Percentiles rank a stretch among this genome's conserved stretches.
Conservation (phyloP, 345 rosid species). For the Populus pruinosa region DNA sequence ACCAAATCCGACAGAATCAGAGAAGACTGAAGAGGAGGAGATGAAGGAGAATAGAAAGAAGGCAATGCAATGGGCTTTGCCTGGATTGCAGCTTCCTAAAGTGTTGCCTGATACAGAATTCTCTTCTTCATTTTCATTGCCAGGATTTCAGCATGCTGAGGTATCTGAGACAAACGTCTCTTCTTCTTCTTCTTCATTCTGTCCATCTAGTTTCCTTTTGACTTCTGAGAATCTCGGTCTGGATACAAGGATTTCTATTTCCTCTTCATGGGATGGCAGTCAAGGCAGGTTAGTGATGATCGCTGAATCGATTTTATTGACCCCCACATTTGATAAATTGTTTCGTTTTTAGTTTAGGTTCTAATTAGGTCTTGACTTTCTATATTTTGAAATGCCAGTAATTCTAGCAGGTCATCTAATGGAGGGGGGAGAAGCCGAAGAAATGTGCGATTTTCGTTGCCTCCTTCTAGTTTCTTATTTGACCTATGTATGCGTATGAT, state of each 20-base stretch:
- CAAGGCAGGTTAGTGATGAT: slow-evolving; percentile 47
- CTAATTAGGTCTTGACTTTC: slow-evolving; percentile 3
- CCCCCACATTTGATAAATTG: background rate
- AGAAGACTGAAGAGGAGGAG: slow-evolving; percentile 31
- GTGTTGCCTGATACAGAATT: slow-evolving; percentile 27
- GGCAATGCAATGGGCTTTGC: slow-evolving; percentile 64
- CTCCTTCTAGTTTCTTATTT: background rate
- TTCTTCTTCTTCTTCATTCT: slow-evolving; percentile 35
- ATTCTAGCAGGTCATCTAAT: slow-evolving; percentile 54
- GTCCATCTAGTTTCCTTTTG: slow-evolving; percentile 51
- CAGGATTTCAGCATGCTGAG: slow-evolving; percentile 7
- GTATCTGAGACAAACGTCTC: background rate
- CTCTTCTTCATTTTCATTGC: slow-evolving; percentile 6
- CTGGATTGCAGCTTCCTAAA: slow-evolving; percentile 59
- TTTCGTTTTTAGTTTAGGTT: slow-evolving; percentile 3
- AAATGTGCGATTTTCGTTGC: slow-evolving; percentile 43
- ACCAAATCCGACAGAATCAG: slow-evolving; percentile 34
- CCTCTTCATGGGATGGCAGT: slow-evolving; percentile 66
- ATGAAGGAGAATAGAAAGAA: slow-evolving; percentile 35
- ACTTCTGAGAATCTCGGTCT: slow-evolving; percentile 68
- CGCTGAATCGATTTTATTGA: background rate
- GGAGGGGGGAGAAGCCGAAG: slow-evolving; percentile 70
- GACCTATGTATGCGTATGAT: background rate
- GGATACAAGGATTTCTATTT: slow-evolving; percentile 50
- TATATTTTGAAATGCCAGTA: slow-evolving; percentile 23